Percentiles rank a stretch among this genome's conserved stretches.
Evolutionary conservation across 345 rosid genomes (phyloP).

Genomic region (Boechera retrofracta): DNA sequence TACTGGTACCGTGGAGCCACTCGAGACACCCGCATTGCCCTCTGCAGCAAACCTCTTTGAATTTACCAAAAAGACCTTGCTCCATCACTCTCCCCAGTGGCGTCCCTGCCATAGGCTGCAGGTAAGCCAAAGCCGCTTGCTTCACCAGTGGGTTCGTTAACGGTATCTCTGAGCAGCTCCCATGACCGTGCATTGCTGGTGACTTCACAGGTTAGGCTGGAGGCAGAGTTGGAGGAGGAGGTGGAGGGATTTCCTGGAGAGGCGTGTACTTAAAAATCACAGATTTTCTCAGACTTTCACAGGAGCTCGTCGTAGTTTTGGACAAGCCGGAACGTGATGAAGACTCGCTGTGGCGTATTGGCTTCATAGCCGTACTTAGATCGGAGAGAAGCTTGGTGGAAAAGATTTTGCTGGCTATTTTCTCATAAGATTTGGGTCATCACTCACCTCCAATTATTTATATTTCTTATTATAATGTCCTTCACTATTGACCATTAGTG

Average conservation of each 20-base stretch:
- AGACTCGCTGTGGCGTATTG: conserved; percentile 31
- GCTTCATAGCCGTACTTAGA: conserved; percentile 4
- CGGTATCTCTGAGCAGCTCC: conserved; percentile 60
- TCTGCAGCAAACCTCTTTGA: neutral
- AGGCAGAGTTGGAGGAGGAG: conserved; percentile 25
- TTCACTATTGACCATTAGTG: neutral
- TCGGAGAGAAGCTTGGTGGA: conserved; percentile 51
- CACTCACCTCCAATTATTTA: neutral
- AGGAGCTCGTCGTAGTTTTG: conserved; percentile 3
- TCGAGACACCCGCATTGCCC: conserved; percentile 19
- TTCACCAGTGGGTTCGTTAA: conserved; percentile 67
- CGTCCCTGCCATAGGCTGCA: conserved; percentile 53
- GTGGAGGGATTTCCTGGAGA: conserved; percentile 17
- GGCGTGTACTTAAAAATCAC: conserved; percentile 4
- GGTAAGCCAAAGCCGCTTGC: conserved; percentile 69
- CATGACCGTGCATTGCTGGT: conserved; percentile 7
- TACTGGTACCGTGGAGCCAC: conserved; percentile 23
- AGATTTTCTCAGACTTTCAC: conserved; percentile 4
- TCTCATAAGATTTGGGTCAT: conserved; percentile 40
- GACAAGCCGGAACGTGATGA: conserved; percentile 38
- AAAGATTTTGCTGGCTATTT: conserved; percentile 36
- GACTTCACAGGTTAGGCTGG: conserved; percentile 35
- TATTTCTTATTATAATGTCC: neutral
- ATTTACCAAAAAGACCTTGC: conserved; percentile 19
- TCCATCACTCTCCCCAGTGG: conserved; percentile 14